These are phyloP conservation scores for Chrysoporthe deuterocubensis DNA, from an alignment of 2,329 filamentous ascomycete genomes.

Conservation along the genomic window DNA sequence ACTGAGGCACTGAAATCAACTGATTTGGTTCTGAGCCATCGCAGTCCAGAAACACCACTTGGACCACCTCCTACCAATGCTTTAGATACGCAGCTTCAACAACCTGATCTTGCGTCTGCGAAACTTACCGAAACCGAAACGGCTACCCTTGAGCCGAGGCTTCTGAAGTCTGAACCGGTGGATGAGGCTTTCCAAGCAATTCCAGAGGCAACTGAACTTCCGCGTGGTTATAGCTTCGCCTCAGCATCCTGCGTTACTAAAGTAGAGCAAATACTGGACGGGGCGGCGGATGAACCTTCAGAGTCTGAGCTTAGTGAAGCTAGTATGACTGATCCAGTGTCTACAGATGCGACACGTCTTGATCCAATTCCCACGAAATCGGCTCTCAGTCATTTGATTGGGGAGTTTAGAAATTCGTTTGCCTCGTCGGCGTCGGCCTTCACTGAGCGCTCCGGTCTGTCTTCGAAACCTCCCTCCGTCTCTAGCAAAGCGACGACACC, in stretches of 20 bases:
- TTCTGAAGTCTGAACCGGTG: background rate
- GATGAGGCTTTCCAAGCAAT: background rate
- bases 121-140: background rate
- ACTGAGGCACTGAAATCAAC: background rate
- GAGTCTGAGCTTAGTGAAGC: slow-evolving; percentile 26
- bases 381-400: slow-evolving; percentile 26
- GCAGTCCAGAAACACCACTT: background rate
- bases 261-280: background rate
- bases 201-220: background rate
- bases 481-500: slow-evolving; percentile 70
- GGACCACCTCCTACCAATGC: background rate
- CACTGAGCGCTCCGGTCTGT: slow-evolving; percentile 60
- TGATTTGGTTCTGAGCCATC: background rate
- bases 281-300: background rate
- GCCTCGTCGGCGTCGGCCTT: slow-evolving; percentile 57
- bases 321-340: slow-evolving; percentile 10
- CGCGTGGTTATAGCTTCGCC: background rate
- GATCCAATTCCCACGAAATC: slow-evolving; percentile 22
- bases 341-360: slow-evolving; percentile 10
- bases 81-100: background rate
- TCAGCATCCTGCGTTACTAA: background rate
- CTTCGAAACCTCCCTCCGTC: slow-evolving; percentile 56
- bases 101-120: background rate
- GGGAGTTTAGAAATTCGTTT: slow-evolving; percentile 44
- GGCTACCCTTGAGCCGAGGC: background rate